Conservation (phyloP, 306 rosid species). For the Purshia tridentata region DNA sequence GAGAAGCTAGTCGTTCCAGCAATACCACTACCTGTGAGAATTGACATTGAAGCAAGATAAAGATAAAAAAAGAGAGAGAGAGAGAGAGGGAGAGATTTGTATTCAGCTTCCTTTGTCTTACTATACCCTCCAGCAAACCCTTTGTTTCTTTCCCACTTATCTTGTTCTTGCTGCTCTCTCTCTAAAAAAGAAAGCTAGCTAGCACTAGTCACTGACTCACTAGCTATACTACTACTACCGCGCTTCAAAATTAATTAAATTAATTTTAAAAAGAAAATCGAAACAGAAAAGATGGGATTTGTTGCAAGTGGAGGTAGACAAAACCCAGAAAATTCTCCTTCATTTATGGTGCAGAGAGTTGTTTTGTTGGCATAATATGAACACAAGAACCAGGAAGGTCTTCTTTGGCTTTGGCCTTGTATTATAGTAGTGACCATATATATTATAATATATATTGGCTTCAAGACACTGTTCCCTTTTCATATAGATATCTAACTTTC, state of each 20-base stretch:
- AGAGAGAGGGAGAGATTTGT: conserved; percentile 23
- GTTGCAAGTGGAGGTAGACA: conserved; percentile 71
- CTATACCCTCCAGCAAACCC: neutral
- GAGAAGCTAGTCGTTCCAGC: conserved; percentile 61
- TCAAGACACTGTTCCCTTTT: conserved; percentile 26
- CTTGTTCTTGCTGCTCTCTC: conserved; percentile 10
- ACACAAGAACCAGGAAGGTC: conserved; percentile 35
- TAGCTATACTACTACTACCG: too few relatives aligned
- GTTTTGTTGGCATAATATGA: conserved; percentile 45
- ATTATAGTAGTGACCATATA: conserved; percentile 28
- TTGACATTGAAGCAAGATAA: conserved; percentile 58
- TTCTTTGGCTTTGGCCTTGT: conserved; percentile 44
- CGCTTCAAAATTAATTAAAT: neutral
- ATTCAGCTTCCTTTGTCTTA: conserved; percentile 17
- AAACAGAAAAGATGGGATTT: conserved; percentile 53
- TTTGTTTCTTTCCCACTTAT: conserved; percentile 25
- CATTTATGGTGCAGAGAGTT: conserved; percentile 62
- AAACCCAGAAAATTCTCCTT: conserved; percentile 74
- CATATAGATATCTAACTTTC: conserved; percentile 26
- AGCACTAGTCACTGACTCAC: neutral
- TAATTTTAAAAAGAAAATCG: conserved; percentile 5
- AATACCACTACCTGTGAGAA: conserved; percentile 53
- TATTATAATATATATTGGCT: conserved; percentile 24
- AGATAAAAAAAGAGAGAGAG: conserved; percentile 24
- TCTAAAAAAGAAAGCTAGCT: conserved; percentile 9